Base-by-base conservation (phyloP, 2,329 filamentous ascomycete species). In the Pseudocercospora crystallina region DNA sequence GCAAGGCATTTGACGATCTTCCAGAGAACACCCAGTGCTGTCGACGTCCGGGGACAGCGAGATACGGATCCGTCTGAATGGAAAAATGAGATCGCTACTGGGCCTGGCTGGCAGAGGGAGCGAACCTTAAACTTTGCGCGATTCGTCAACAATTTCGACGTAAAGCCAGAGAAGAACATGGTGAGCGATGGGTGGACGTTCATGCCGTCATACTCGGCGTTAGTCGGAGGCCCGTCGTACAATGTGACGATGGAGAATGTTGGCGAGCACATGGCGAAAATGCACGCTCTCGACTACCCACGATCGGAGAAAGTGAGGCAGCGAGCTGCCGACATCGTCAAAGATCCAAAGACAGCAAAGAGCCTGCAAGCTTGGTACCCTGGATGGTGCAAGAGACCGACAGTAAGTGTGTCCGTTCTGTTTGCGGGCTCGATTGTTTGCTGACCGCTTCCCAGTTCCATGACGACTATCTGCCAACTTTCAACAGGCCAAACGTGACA, bases 351-450 rank as follows among this genome's bases (percentile, higher is more conserved):
- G 1, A 80, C 76, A 0, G 82, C 82, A 0, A 72, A 73, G 26
- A 72, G 66, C 2, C 72, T 85, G 5, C 80, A 82, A 61, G 71
- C 81, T 0, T 84, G 80, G 79, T 86, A 85, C 60, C 75, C 79
- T 0, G 67, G 68, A 0, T 84, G 79, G 76, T 86, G 83, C 71
- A 86, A 86, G 64, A 76, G 83, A 0, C 82, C 83, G 0, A 77
- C 72, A 3, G 49, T 47, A 29, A 47, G 49, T 39, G 13, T 13
- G 15, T 13, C 4, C 83, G 59, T 30, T 31, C 5, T 13, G 13
- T 14, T 15, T 11, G 10, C 5, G n/a, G 26, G 11, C 3, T n/a
- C 13, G 5, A 3, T 14, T 7, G 10, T 42, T 7, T 29, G 26
- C 17, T 31, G 14, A 42, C 13, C 11, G 10, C 36, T 12, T 43